Evolutionary conservation across 768 basidiomycete species (phyloP).

Genomic region (Rhodotorula kratochvilovae): DNA sequence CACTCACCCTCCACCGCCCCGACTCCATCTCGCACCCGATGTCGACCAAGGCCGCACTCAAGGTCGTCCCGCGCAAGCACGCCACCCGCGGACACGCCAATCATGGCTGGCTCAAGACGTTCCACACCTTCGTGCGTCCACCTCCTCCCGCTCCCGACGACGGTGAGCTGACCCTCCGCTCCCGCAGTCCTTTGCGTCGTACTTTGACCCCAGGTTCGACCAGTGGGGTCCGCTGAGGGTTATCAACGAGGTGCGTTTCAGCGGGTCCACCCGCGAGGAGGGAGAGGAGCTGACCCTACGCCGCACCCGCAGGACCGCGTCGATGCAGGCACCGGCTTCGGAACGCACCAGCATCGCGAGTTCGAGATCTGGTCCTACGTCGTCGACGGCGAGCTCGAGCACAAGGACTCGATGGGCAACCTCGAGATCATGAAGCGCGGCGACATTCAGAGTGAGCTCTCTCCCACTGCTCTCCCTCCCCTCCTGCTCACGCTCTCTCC

Average conservation of each 20-base stretch:
- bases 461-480: too few relatives aligned
- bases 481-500: not conserved
- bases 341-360: constrained; percentile 56
- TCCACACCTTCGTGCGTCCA: constrained; percentile 72
- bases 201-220: constrained; percentile 57
- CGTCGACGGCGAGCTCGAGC: constrained; percentile 70
- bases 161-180: constrained; percentile 47
- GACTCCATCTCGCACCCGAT: not conserved
- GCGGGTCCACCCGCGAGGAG: not conserved
- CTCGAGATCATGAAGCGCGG: constrained; percentile 82
- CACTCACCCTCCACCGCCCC: not conserved
- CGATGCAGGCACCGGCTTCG: constrained; percentile 69
- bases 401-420: constrained; percentile 89
- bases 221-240: constrained; percentile 73
- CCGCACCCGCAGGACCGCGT: constrained; percentile 59
- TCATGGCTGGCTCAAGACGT: constrained; percentile 81
- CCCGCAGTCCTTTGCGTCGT: constrained; percentile 52
- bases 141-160: too few relatives aligned
- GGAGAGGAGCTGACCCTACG: constrained; percentile 1
- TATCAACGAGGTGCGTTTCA: constrained; percentile 62
- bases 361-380: constrained; percentile 92
- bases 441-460: constrained; percentile 68
- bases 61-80: constrained; percentile 53
- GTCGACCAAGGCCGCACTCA: constrained; percentile 18
- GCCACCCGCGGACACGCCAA: constrained; percentile 67